Percentiles rank a stretch among this genome's conserved stretches.
Conservation (phyloP, 73 alveolate species). For the Paramecium tetraurelia region DNA sequence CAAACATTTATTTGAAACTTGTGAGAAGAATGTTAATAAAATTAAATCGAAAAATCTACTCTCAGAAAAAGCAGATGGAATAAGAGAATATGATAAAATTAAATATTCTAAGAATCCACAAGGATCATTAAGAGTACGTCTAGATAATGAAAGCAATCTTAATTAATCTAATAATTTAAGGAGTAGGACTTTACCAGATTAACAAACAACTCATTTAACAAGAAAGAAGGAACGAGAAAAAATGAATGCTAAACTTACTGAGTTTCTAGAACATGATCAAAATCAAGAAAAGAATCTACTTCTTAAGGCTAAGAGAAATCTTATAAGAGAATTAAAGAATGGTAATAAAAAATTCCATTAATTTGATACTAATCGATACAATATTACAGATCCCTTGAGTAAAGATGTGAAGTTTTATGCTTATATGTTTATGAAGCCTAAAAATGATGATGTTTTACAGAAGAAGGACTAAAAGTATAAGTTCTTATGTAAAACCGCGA, state of each 20-base stretch:
- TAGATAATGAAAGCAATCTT: neutral
- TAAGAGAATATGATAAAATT: neutral
- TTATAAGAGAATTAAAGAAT: neutral
- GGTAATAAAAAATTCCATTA: neutral
- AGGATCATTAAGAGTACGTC: constrained; percentile 19
- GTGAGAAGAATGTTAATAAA: constrained; percentile 1
- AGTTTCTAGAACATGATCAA: neutral
- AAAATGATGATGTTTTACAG: neutral
- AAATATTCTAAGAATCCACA: neutral
- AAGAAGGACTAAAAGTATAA: neutral
- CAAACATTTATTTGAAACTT: constrained; percentile 16
- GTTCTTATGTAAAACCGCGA: neutral
- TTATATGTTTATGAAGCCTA: constrained; percentile 1
- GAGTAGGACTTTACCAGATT: neutral
- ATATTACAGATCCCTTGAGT: neutral
- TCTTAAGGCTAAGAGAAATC: neutral
- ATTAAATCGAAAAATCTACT: constrained; percentile 22
- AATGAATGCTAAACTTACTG: neutral
- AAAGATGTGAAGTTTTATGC: constrained; percentile 45
- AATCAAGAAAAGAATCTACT: neutral
- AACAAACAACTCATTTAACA: neutral
- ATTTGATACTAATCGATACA: neutral
- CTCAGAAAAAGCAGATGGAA: constrained; percentile 23
- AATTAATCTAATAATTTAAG: neutral
- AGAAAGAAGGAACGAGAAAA: neutral